These are phyloP conservation scores for Colletotrichum lindemuthianum DNA, from an alignment of 2,329 filamentous ascomycete species.

Conservation along the genomic window DNA sequence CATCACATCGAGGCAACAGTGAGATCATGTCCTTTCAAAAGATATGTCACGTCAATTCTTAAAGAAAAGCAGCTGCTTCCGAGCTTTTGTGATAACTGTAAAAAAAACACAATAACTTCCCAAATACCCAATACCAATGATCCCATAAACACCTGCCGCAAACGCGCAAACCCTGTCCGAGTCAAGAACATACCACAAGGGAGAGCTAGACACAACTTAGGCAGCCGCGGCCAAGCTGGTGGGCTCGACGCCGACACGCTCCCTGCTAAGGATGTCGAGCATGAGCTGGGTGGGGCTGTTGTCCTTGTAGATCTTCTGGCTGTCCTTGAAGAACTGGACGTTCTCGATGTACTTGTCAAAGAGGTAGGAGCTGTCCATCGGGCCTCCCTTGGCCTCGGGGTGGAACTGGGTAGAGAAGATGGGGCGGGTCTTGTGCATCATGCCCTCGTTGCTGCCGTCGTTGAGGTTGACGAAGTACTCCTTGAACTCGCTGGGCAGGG, in stretches of 20 bases:
- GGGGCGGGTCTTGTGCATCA: conserved; percentile 94
- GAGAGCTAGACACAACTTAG: conserved; percentile 40
- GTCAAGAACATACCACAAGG: conserved; percentile 8
- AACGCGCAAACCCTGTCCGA: conserved; percentile 11
- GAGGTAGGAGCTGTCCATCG: conserved; percentile 93
- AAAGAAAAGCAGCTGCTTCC: conserved; percentile 10
- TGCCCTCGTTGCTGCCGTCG: conserved; percentile 95
- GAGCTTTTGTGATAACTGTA: conserved; percentile 16
- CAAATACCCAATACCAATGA: conserved; percentile 10
- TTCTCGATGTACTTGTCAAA: conserved; percentile 97
- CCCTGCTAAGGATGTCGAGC: conserved; percentile 90
- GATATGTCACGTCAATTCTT: conserved; percentile 16
- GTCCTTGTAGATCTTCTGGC: conserved; percentile 81
- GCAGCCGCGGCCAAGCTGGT: conserved; percentile 64
- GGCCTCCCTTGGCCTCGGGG: conserved; percentile 96
- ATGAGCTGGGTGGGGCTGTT: conserved; percentile 88
- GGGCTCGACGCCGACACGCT: conserved; percentile 90
- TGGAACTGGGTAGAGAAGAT: conserved; percentile 99
- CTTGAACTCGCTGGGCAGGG: conserved; percentile 87
- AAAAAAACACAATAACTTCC: conserved; percentile 12
- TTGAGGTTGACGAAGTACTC: conserved; percentile 99
- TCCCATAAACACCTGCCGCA: conserved; percentile 12
- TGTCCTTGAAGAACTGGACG: conserved; percentile 88
- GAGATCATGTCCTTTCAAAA: neutral
- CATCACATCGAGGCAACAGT: too few species aligned